Percentiles rank a stretch among this genome's conserved stretches.
Conservation (phyloP, 352 stramenopile genomes). For the Blastocystis sp. region DNA sequence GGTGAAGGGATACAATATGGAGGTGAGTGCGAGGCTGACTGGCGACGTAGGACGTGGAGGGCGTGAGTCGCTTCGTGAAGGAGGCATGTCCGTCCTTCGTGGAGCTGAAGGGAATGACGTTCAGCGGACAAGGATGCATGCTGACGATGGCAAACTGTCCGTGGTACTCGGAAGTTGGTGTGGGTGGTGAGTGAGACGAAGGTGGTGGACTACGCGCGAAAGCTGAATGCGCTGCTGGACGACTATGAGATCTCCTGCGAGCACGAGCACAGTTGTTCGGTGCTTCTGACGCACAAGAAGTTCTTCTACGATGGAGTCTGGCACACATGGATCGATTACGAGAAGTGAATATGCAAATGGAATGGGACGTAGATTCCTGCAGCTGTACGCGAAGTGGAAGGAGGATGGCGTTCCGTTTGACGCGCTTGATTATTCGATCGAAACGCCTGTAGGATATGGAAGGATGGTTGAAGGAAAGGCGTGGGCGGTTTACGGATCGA, state of each 20-base stretch:
- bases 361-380: conserved; percentile 1
- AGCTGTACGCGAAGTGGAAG: conserved; percentile 64
- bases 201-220: conserved; percentile 62
- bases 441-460: conserved; percentile 16
- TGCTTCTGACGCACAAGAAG: conserved; percentile 76
- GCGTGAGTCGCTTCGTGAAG: conserved; percentile 59
- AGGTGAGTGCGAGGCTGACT: conserved; percentile 78
- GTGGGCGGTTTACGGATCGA: conserved; percentile 87
- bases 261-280: conserved; percentile 87
- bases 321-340: conserved; percentile 97
- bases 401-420: conserved; percentile 65
- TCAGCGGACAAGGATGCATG: conserved; percentile 88
- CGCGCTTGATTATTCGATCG: conserved; percentile 39
- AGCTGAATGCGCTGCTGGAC: conserved; percentile 64
- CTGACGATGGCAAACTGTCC: conserved; percentile 94
- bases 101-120: conserved; percentile 92
- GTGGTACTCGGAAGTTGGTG: conserved; percentile 88
- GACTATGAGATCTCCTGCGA: conserved; percentile 83
- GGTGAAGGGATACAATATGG: conserved; percentile 93
- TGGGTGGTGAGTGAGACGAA: conserved; percentile 71
- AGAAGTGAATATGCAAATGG: conserved; percentile 70
- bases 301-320: conserved; percentile 78
- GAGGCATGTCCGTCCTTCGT: conserved; percentile 80
- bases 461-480: conserved; percentile 66
- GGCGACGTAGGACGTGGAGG: conserved; percentile 44